Base-by-base conservation (phyloP, 495 filamentous ascomycete genomes). In the Hypoxylon cercidicola region DNA sequence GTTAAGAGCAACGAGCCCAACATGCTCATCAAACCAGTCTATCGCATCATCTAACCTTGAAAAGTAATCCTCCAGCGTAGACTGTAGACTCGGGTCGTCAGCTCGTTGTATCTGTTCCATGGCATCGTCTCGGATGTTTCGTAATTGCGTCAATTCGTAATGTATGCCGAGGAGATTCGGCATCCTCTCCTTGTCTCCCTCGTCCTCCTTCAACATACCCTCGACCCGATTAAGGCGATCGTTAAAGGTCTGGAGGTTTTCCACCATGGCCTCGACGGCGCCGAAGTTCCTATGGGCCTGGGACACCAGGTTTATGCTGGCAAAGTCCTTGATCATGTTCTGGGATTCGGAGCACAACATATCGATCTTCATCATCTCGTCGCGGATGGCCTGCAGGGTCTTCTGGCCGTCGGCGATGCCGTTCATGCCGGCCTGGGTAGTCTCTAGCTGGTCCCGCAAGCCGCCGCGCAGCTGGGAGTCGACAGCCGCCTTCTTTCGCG, bases 281-380 rank as follows among this genome's bases (percentile, higher is more conserved):
- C 90, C 89, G 71, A 98, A 98, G 74, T 98, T 96, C 58, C 93
- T 84, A 77, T 99, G 95, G 23, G 96, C 91, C 75, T 94, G 90
- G 19, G 93, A 92, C 39, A 98, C 88, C 64, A 91, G 80, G 74
- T 97, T 97, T 77, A 99, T 97, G 71, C 95, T 91, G 34, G 96
- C 91, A 73, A 99, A 99, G 79, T 98, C 95, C 58, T 89, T 86
- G 57, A 98, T 97, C 86, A 97, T 97, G 69, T 90, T 88, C 79
- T 98, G 94, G 48, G 92, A 91, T 75, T 98, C 96, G 60, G 92
- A 90, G 78, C 95, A 98, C 49, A 99, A 84, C 81, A 93, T 94
- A 77, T 98, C 96, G 74, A 99, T 97, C 77, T 95, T 95, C 81
- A 93, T 90, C 83, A 99, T 93, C 81, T 98, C 95, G 70, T 98